Conservation (phyloP, 2,329 filamentous ascomycete species). For the Aureobasidium sp. region DNA sequence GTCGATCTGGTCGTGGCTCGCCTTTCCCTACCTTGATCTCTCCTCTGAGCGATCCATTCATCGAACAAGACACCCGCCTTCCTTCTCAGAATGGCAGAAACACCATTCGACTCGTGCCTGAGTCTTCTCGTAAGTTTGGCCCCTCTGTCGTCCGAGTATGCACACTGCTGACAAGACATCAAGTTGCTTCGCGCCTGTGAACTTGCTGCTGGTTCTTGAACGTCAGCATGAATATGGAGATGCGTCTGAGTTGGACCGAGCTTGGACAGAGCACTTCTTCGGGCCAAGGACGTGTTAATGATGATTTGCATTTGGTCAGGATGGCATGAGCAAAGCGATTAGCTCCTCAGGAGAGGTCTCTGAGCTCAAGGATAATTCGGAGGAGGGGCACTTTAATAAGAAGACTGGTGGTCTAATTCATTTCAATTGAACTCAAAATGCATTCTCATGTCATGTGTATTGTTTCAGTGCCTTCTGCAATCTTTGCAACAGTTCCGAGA, state of each 20-base stretch:
- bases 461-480: no score
- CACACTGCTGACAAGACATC: not conserved
- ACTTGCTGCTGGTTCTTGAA: not conserved
- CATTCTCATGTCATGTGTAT: no score
- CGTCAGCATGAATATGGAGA: not conserved
- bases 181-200: not conserved
- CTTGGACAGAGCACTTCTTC: not conserved
- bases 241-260: no score
- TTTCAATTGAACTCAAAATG: no score
- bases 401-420: no score
- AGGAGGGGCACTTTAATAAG: no score
- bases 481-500: no score
- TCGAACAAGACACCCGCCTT: not conserved
- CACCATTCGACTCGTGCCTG: not conserved
- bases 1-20: not conserved
- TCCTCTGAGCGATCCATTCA: not conserved
- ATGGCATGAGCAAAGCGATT: not conserved
- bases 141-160: not conserved
- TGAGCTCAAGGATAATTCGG: not conserved
- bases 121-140: not conserved
- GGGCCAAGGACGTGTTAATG: no score
- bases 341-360: not conserved
- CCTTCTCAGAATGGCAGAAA: not conserved
- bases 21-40: not conserved
- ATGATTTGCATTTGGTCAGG: no score